Evolutionary conservation across 1,139 yeast species (phyloP), one percentile per base, ranked within the genome.

Genomic region (Yamadazyma dendronema): DNA sequence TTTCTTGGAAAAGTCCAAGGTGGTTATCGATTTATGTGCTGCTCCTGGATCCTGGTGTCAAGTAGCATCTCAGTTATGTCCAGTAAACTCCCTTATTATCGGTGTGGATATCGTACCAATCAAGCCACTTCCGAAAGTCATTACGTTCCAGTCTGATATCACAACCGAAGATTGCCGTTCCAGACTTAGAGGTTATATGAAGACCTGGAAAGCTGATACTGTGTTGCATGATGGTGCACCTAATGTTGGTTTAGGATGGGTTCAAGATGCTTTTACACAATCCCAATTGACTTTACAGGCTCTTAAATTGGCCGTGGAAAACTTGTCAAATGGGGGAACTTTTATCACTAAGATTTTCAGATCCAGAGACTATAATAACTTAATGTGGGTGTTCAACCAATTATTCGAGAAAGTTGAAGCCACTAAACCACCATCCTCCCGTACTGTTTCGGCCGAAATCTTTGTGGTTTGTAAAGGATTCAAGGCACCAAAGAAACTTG

Each of bases 31-130:
- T 77, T 73, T 92, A 52, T 92, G 99, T 84, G 97, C 98, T 40
- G 98, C 98, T 3, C 98, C 99, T 24, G 99, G 99, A 41, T 89
- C 97, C 3, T 92, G 98, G 97, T 92, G 98, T 75, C 99, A 92
- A 66, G 98, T 94, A 30, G 98, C 98, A 1, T 81, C 95, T 3
- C 88, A 88, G 46, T 65, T 88, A 41, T 90, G 97, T 66, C 97
- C 97, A 2, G 71, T 90, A 6, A 89, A 89, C 62, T 88, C 97
- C 1, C 73, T 92, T 49, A 90, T 92, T 53, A 88, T 92, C 40
- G 99, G 98, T 59, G 98, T 94, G 23, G 99, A 92, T 77, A 84
- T 92, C 53, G 98, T 90, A 21, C 97, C 97, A 14, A 92, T 92
- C 67, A 90, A 88, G 60, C 84, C 96, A 9, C 74, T 92, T 58